These are phyloP conservation scores for Gaillardinia entomophila DNA, from an alignment of 805 yeast species.

Conservation along the genomic window DNA sequence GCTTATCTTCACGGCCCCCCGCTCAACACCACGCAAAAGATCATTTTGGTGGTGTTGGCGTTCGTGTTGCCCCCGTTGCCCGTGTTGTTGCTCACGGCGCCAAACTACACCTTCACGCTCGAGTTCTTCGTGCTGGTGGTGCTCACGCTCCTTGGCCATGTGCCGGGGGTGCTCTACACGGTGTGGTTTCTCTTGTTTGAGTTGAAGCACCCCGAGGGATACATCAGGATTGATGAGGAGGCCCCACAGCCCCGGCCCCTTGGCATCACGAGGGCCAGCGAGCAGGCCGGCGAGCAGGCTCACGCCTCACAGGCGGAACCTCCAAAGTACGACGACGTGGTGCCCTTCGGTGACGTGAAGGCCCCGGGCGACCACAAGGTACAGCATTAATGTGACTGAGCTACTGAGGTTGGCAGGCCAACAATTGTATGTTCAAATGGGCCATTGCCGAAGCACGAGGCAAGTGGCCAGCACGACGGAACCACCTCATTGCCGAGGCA, in stretches of 20 bases:
- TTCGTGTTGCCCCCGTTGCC: slow-evolving; percentile 36
- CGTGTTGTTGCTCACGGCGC: slow-evolving; percentile 21
- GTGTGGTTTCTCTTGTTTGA: slow-evolving; percentile 22
- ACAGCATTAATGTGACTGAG: no score
- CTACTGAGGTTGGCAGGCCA: no score
- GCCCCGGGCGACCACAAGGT: slow-evolving; percentile 25
- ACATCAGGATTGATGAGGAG: slow-evolving; percentile 17
- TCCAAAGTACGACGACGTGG: slow-evolving; percentile 20
- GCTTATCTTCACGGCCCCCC: slow-evolving; percentile 5
- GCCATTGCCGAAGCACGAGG: no score
- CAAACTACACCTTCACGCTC: slow-evolving; percentile 24
- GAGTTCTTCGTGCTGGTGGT: slow-evolving; percentile 27
- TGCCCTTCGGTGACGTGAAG: slow-evolving; percentile 5
- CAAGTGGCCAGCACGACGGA: no score
- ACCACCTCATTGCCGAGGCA: no score
- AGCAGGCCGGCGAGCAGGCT: slow-evolving; percentile 1
- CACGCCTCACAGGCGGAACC: slow-evolving; percentile 7
- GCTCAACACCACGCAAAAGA: slow-evolving; percentile 12
- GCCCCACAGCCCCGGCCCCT: background rate
- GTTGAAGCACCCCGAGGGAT: slow-evolving; percentile 18
- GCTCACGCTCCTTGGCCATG: slow-evolving; percentile 26
- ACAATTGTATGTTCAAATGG: no score
- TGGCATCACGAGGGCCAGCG: background rate
- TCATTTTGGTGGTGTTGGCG: slow-evolving; percentile 24
- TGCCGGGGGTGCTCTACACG: slow-evolving; percentile 29